A percentile compares a stretch with the other conserved stretches of the same genome.
These are phyloP conservation scores for Centella asiatica DNA, from an alignment of 129 eudicot species.

Conservation along the genomic window DNA sequence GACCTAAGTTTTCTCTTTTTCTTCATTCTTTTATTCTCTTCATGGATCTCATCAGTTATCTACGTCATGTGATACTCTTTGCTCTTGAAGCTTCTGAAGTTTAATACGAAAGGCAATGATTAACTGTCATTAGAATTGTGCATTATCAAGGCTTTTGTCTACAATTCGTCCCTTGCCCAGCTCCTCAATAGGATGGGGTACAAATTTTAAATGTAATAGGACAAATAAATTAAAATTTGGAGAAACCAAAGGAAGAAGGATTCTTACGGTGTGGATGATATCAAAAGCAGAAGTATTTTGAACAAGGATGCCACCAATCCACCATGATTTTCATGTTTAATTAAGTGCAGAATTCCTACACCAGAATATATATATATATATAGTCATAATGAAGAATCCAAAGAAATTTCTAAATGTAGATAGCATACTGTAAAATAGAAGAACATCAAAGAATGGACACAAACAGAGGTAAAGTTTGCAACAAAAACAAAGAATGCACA, in stretches of 20 bases:
- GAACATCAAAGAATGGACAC: not conserved
- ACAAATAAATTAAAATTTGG: not conserved
- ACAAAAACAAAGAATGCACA: not conserved
- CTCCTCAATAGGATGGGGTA: not conserved
- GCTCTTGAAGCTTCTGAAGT: too few relatives aligned
- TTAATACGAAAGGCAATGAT: not conserved
- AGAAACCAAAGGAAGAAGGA: conserved; percentile 2
- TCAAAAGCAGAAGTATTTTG: conserved; percentile 69
- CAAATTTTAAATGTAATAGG: not conserved
- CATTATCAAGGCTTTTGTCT: too few relatives aligned
- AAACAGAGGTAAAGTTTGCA: not conserved
- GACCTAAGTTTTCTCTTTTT: too few relatives aligned
- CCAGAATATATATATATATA: conserved; percentile 8
- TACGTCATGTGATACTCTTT: not conserved
- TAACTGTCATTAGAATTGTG: too few relatives aligned
- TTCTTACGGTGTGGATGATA: conserved; percentile 92
- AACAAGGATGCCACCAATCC: conserved; percentile 69
- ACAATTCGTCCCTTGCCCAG: not conserved
- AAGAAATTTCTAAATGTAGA: too few relatives aligned
- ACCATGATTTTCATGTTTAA: conserved; percentile 60
- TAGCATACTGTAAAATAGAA: not conserved
- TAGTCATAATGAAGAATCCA: not conserved
- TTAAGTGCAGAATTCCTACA: conserved; percentile 65
- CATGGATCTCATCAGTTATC: not conserved
- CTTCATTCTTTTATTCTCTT: not conserved